Base-by-base conservation (phyloP, 2,329 filamentous ascomycete species). In the Fusarium secorum region DNA sequence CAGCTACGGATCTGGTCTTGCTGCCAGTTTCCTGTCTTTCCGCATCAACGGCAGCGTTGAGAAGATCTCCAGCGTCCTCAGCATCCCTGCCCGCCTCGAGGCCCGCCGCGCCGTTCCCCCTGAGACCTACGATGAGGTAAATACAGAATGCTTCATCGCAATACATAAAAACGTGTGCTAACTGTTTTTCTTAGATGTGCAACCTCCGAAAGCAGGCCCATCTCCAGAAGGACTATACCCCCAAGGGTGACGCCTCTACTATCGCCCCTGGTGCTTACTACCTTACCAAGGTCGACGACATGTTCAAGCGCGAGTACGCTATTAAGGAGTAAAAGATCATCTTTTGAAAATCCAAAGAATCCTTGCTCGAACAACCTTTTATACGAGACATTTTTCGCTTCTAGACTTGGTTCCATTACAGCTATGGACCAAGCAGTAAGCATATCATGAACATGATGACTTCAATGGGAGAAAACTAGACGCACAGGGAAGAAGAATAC, bases 201-300 rank as follows among this genome's bases (percentile, higher is more conserved):
- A 84, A 91, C 60, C 86, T 95, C 74, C 91, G 93, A 79, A 92
- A 96, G 84, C 88, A 94, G 82, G 93, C 93, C 60, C 93, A 96
- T 81, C 85, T 95, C 72, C 88, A 94, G 85, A 95, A 95, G 86
- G 84, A 89, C 84, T 96, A 89, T 83, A 88, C 85, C 71, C 93
- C 93, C 68, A 81, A 86, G 76, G 93, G 93, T 63, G 89, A 89
- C 57, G 78, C 86, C 32, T 91, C 92, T 48, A 92, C 88, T 74
- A 87, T 96, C 62, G 79, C 80, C 66, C 82, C 87, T 65, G 91
- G 89, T 64, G 89, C 90, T 26, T 96, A 95, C 85, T 96, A 95
- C 84, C 87, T 96, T 64, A 89, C 89, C 78, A 90, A 91, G 80
- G 88, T 96, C 51, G 93, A 96, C 78, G 92, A 93, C 76, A 94